These are phyloP conservation scores for Kwoniella bestiolae DNA, from an alignment of 768 basidiomycete species.

Conservation along the genomic window DNA sequence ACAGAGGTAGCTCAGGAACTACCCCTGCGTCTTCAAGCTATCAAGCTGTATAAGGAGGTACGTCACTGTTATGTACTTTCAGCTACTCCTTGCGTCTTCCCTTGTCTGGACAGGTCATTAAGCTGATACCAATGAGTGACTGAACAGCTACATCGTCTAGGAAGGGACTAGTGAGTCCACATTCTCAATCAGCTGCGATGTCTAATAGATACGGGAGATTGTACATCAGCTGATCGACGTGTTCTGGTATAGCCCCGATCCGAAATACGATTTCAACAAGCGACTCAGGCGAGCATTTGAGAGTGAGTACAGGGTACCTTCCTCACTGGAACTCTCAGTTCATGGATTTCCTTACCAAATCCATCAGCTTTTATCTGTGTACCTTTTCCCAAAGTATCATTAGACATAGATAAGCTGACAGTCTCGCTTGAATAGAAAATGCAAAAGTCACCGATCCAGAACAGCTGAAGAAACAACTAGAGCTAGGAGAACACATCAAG, in stretches of 20 bases:
- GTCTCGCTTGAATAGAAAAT: conserved; percentile 41
- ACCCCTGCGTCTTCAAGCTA: conserved; percentile 46
- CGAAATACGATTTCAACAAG: conserved; percentile 54
- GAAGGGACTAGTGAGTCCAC: conserved; percentile 51
- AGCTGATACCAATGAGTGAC: no score
- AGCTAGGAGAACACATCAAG: conserved; percentile 56
- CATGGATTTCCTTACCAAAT: not conserved
- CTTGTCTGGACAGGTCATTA: not conserved
- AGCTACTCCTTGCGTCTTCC: not conserved
- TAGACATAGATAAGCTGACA: not conserved
- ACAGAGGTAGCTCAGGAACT: conserved; percentile 1
- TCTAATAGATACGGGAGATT: no score
- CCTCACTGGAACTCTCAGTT: no score
- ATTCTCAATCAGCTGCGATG: not conserved
- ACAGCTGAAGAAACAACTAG: conserved; percentile 50
- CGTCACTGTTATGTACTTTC: not conserved
- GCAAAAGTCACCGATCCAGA: conserved; percentile 51
- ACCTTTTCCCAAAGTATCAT: not conserved
- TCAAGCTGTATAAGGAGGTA: conserved; percentile 56
- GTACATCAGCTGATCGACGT: not conserved
- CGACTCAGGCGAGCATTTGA: conserved; percentile 54
- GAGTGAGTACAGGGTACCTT: no score
- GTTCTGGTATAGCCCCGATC: conserved; percentile 48
- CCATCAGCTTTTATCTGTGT: not conserved
- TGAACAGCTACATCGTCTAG: conserved; percentile 48